Conservation (phyloP, 2,329 filamentous ascomycete species). For the Aureobasidium leucospermi region DNA sequence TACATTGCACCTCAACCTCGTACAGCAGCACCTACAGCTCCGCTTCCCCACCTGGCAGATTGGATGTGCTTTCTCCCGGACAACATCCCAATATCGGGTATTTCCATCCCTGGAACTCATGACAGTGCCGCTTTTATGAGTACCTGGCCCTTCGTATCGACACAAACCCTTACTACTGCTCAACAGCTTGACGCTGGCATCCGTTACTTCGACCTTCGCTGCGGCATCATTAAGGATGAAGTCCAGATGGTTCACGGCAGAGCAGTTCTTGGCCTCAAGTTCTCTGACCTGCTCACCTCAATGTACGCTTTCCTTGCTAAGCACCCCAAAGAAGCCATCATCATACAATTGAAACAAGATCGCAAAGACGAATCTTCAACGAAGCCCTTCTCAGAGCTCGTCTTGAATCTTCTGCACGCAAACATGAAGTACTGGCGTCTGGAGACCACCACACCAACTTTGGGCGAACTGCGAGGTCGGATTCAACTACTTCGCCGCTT, state of each 20-base stretch:
- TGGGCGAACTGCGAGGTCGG: slow-evolving; percentile 27
- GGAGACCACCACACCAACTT: slow-evolving; percentile 25
- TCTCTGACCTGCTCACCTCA: slow-evolving; percentile 22
- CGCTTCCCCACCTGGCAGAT: neutral
- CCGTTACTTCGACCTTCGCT: slow-evolving; percentile 31
- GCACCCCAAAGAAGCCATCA: slow-evolving; percentile 25
- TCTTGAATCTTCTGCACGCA: slow-evolving; percentile 23
- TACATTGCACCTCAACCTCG: neutral
- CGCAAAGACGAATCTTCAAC: slow-evolving; percentile 25
- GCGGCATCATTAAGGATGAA: slow-evolving; percentile 25
- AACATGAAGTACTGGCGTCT: slow-evolving; percentile 27
- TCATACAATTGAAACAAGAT: slow-evolving; percentile 31
- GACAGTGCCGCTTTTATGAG: slow-evolving; percentile 30
- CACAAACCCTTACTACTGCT: slow-evolving; percentile 24
- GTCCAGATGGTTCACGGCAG: slow-evolving; percentile 31
- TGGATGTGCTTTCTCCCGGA: slow-evolving; percentile 25
- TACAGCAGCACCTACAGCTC: neutral
- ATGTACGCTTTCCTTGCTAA: slow-evolving; percentile 26
- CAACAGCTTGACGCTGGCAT: slow-evolving; percentile 28
- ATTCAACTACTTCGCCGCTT: slow-evolving; percentile 33
- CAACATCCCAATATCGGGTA: slow-evolving; percentile 21
- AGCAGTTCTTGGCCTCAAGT: slow-evolving; percentile 24
- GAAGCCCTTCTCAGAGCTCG: slow-evolving; percentile 32
- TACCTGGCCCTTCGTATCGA: slow-evolving; percentile 28
- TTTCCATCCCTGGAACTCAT: slow-evolving; percentile 31